Conservation (phyloP, 2,329 filamentous ascomycete genomes). For the Colletotrichum sojae region DNA sequence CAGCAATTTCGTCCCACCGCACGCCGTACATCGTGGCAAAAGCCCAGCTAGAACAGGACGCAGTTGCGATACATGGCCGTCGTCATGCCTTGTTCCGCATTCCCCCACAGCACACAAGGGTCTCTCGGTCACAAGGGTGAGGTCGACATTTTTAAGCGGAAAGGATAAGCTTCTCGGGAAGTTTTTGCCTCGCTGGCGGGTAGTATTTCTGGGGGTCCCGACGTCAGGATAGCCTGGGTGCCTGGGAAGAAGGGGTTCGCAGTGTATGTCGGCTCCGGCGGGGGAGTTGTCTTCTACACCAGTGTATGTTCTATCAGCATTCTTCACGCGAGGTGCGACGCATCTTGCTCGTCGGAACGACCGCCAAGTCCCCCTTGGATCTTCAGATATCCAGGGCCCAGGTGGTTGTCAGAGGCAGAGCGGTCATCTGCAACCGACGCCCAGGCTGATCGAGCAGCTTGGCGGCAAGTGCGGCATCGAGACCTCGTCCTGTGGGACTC, state of each 20-base stretch:
- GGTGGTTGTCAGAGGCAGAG: not conserved
- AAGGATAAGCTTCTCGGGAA: constrained; percentile 28
- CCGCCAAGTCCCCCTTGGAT: constrained; percentile 12
- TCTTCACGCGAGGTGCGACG: constrained; percentile 13
- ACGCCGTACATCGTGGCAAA: constrained; percentile 9
- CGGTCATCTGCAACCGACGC: constrained; percentile 34
- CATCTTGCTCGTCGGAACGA: not conserved
- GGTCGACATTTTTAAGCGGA: constrained; percentile 15
- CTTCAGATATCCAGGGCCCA: constrained; percentile 2
- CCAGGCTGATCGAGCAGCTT: constrained; percentile 36
- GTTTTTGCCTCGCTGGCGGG: constrained; percentile 20
- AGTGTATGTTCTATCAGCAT: not conserved
- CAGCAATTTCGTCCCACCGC: constrained; percentile 4
- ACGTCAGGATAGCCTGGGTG: constrained; percentile 1
- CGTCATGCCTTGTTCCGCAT: constrained; percentile 14
- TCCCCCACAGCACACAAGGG: not conserved
- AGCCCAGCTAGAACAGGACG: constrained; percentile 5
- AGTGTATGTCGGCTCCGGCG: constrained; percentile 16
- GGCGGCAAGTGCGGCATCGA: constrained; percentile 21
- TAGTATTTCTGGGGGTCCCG: constrained; percentile 10
- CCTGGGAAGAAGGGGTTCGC: not conserved
- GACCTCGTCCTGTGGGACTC: constrained; percentile 19
- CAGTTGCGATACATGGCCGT: constrained; percentile 18
- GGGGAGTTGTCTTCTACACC: not conserved
- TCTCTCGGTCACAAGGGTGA: constrained; percentile 2